Base-by-base conservation (phyloP, 2,329 filamentous ascomycete genomes). In the Colletotrichum viniferum region DNA sequence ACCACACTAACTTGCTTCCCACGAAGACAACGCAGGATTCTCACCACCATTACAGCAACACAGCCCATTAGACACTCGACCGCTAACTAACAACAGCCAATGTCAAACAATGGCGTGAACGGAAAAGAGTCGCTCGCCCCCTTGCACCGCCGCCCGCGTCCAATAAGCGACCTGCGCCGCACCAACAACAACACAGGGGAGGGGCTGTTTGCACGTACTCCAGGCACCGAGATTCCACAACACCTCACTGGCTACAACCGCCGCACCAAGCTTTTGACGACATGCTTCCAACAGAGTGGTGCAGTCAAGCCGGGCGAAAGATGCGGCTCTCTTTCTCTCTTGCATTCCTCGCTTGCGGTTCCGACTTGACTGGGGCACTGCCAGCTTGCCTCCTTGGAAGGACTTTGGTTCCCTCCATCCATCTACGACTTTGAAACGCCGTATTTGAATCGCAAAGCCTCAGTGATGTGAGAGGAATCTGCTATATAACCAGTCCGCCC, bases 211-310 rank as follows among this genome's bases (percentile, higher is more conserved):
- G n/a, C 43, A 52, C 43, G 43, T 21, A 62, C 63, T 75, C 69
- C 26, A 75, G 73, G 73, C 73, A 75, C 56, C 73, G 62, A 65
- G 43, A 75, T 73, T 75, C 69, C 56, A 70, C 21, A 64, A 21
- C 48, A 67, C 56, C 26, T 75, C 56, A 73, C 62, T 75, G 73
- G 69, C 21, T 34, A 24, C 43, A 24, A 52, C 43, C 43, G 21
- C 43, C n/a, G n/a, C 43, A 16, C 56, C 21, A 12, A 26, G 12
- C 28, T 28, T 36, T 43, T 5, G 26, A 38, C 62, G 38, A 70
- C 24, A 6, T 55, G 18, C 14, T 32, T 21, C 9, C 28, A 28
- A 32, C 10, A 32, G 28, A 16, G 32, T 28, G 34, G 38, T 28
- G 32, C 30, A 34, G 65, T 32, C 38, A 16, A 63, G 66, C 32